phyloP scores from a whole-genome alignment of 208 protist species.

The Crithidia bombi region DNA sequence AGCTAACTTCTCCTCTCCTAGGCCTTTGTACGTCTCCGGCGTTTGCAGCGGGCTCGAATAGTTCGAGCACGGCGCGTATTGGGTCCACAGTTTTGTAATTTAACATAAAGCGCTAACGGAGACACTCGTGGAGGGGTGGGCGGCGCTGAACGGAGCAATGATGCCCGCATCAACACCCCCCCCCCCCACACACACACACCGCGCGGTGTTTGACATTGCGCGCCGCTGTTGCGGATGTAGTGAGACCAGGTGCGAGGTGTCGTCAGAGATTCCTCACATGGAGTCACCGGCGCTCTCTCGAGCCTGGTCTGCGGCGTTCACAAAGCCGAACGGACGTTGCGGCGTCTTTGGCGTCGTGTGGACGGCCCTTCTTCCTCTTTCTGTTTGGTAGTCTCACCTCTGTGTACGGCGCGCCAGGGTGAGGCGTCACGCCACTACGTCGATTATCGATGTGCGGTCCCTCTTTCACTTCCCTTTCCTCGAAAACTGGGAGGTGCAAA shows the following conservation, averaged over 20 bases:
- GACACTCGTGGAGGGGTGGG: not conserved
- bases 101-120: not conserved
- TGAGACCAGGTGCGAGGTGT: not conserved
- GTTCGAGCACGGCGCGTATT: conserved; percentile 9
- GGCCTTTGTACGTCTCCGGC: not conserved
- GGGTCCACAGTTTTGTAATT: conserved; percentile 26
- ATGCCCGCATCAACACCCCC: no score
- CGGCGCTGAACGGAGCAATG: no score
- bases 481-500: not conserved
- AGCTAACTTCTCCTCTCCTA: conserved; percentile 1
- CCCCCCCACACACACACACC: no score
- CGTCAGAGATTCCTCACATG: conserved; percentile 14
- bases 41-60: conserved; percentile 10
- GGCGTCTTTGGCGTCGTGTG: no score
- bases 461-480: conserved; percentile 8
- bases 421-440: no score
- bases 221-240: no score
- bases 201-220: no score
- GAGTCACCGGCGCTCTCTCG: not conserved
- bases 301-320: not conserved
- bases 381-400: not conserved
- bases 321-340: no score
- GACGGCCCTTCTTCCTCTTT: not conserved
- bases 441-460: no score
- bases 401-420: no score